Evolutionary conservation across 805 yeast species (phyloP).

Genomic region (Diddensiella santjacobensis): DNA sequence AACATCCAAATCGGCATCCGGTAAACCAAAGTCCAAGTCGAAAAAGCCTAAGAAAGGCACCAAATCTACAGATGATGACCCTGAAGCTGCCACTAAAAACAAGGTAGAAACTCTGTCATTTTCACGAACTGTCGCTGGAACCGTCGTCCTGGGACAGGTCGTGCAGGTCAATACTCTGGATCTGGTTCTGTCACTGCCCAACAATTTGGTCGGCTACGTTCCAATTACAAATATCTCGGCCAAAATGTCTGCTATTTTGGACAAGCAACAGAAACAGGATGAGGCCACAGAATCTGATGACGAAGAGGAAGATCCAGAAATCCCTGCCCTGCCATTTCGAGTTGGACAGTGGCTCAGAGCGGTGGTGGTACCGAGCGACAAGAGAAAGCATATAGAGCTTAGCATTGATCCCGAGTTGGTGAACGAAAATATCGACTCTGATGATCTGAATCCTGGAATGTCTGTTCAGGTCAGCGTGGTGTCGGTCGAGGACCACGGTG

Average conservation of each 20-base stretch:
- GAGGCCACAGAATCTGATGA: slow-evolving; percentile 40
- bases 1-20: slow-evolving; percentile 37
- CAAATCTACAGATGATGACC: slow-evolving; percentile 24
- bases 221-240: slow-evolving; percentile 71
- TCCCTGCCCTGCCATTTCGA: slow-evolving; percentile 44
- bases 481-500: slow-evolving; percentile 91
- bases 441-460: slow-evolving; percentile 54
- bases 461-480: slow-evolving; percentile 72
- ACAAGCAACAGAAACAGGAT: slow-evolving; percentile 44
- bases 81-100: slow-evolving; percentile 27
- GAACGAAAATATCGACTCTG: slow-evolving; percentile 51
- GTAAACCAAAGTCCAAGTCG: slow-evolving; percentile 34
- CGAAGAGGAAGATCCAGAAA: slow-evolving; percentile 35
- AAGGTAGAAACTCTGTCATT: slow-evolving; percentile 60
- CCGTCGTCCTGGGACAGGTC: slow-evolving; percentile 74
- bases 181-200: slow-evolving; percentile 69
- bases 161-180: slow-evolving; percentile 57
- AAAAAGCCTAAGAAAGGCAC: slow-evolving; percentile 23
- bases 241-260: slow-evolving; percentile 54
- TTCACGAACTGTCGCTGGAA: slow-evolving; percentile 64
- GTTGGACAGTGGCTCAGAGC: slow-evolving; percentile 89
- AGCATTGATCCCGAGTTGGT: slow-evolving; percentile 71
- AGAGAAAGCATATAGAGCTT: slow-evolving; percentile 62
- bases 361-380: slow-evolving; percentile 51
- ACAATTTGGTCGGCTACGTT: slow-evolving; percentile 73